Percentiles rank a stretch among this genome's conserved stretches.
Evolutionary conservation across 2,329 filamentous ascomycete species (phyloP).

Genomic region (Cordyceps javanica): DNA sequence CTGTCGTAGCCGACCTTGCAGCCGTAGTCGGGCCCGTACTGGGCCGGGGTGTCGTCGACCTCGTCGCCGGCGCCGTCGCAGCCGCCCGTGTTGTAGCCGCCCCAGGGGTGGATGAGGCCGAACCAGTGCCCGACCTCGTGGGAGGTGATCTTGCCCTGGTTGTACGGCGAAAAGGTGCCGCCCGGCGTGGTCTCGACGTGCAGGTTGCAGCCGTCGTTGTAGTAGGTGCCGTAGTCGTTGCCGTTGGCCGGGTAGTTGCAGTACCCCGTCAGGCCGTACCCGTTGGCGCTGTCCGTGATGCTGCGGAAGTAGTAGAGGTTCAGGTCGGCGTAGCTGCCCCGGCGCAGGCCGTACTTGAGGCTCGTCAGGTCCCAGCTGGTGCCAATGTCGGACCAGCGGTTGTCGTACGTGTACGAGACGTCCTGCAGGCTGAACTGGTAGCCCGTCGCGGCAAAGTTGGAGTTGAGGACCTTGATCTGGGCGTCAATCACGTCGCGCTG

Average conservation of each 20-base stretch:
- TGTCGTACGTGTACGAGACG: slow-evolving; percentile 38
- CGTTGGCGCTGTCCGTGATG: neutral
- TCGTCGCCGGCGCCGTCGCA: slow-evolving; percentile 30
- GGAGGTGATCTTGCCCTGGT: slow-evolving; percentile 26
- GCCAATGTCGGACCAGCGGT: slow-evolving; percentile 27
- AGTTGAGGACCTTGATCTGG: slow-evolving; percentile 30
- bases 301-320: slow-evolving; percentile 40
- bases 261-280: neutral
- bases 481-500: neutral
- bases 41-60: neutral
- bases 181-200: slow-evolving; percentile 30
- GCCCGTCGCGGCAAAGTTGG: slow-evolving; percentile 33
- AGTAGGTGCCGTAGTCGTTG: slow-evolving; percentile 25
- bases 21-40: slow-evolving; percentile 18
- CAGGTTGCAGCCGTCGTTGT: slow-evolving; percentile 34
- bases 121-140: slow-evolving; percentile 47
- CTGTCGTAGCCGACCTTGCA: slow-evolving; percentile 31
- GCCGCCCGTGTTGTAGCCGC: slow-evolving; percentile 26
- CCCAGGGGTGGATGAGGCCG: slow-evolving; percentile 41
- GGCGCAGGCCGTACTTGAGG: slow-evolving; percentile 38
- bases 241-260: neutral
- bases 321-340: slow-evolving; percentile 33
- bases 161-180: slow-evolving; percentile 26
- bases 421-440: slow-evolving; percentile 38
- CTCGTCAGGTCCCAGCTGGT: slow-evolving; percentile 26